Percentiles rank a stretch among this genome's conserved stretches.
These are phyloP conservation scores for Fusarium sp. DNA, from an alignment of 2,329 filamentous ascomycete genomes.

Conservation along the genomic window DNA sequence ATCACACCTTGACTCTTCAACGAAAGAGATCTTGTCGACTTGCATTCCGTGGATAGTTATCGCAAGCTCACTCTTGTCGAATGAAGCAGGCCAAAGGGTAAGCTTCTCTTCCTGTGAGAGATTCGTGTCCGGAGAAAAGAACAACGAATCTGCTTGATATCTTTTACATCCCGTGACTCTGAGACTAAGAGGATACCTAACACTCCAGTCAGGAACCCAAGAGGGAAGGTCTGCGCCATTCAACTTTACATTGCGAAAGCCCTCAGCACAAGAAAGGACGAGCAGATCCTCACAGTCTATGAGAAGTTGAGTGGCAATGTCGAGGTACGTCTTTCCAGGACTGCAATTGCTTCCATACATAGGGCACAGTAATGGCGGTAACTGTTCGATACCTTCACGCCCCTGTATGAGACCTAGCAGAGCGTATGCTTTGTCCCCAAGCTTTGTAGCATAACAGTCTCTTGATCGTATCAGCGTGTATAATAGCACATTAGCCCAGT, in stretches of 20 bases:
- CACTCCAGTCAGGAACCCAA: background rate
- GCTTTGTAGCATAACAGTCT: background rate
- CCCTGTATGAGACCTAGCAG: background rate
- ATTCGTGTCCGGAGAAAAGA: background rate
- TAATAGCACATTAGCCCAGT: background rate
- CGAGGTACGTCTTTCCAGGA: background rate
- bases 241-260: background rate
- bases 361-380: background rate
- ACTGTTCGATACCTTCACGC: accelerated
- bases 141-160: background rate
- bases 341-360: background rate
- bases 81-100: background rate
- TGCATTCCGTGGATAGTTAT: background rate
- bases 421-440: background rate
- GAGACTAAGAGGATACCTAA: background rate
- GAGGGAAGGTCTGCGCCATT: background rate
- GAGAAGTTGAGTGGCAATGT: background rate
- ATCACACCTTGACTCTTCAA: background rate
- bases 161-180: background rate
- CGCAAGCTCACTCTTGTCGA: background rate
- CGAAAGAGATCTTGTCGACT: background rate
- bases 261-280: background rate
- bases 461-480: background rate
- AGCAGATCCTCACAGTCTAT: background rate
- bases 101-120: background rate